Base-by-base conservation (phyloP, 2,329 filamentous ascomycete species). In the Diplodia sapinea region DNA sequence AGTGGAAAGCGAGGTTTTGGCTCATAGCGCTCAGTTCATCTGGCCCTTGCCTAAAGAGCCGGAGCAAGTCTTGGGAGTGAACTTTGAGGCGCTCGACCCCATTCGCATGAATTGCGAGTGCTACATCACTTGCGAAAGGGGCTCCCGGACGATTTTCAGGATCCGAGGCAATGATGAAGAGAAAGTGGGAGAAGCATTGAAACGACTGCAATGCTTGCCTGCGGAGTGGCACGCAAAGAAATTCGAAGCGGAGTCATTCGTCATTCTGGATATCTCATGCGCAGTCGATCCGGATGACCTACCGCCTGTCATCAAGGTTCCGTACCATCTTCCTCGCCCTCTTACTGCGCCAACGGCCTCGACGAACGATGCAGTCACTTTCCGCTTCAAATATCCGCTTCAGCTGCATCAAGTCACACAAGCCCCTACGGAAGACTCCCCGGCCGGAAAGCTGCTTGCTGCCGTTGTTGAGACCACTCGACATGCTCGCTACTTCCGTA, bases 71-170 rank as follows among this genome's bases (percentile, higher is more conserved):
- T 76, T 79, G 43, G 74, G 75, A 6, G 69, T 70, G 62, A 73
- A 72, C 43, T 71, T 77, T 2, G 73, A 75, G 68, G 69, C 52
- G 4, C 65, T 79, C 2, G 72, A 78, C 43, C 51, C 67, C 2
- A 73, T 78, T 29, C 70, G 76, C 6, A 73, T 70, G 49, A 66
- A 70, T 7, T 69, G 75, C 20, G 67, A 73, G 61, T 76, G 77
- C 1, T 78, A 67, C 66, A 76, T 79, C 36, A 69, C 67, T 12
- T 70, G 13, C 69, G 65, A 20, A 65, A 63, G 33, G 17, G 62
- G 7, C 13, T 33, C 15, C 13, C 54, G 12, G 70, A 69, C 69
- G 51, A 70, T 51, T 50, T 78, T 17, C 70, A 75, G 54, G 74
- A 43, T 78, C 13, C 67, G 68, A 13, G 73, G 72, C 0, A 66